Base-by-base conservation (phyloP, 208 protist species). In the Trypanosoma brucei region DNA sequence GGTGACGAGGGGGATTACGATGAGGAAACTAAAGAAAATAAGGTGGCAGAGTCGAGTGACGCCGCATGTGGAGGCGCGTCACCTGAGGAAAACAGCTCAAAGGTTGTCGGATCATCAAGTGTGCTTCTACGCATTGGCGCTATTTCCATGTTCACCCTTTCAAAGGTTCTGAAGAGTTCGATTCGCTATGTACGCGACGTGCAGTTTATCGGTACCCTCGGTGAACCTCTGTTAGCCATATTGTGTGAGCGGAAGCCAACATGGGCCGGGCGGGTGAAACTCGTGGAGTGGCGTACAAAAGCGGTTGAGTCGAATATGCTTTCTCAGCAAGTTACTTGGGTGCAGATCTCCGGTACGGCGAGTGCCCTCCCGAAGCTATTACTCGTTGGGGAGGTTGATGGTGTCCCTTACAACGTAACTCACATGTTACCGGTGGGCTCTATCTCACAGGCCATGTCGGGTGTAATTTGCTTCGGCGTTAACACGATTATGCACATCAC, bases 141-240 rank as follows among this genome's bases (percentile, higher is more conserved):
- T 5, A 65, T 89, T 37, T 70, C 77, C 37, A 65, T 70, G 35
- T 68, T 89, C 52, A 78, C 77, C 31, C 42, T 72, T 84, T 38
- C 68, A 64, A n/a, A 65, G 69, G 57, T 46, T 8, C 62, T 91
- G 8, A 81, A 88, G 37, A 38, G 64, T 5, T 49, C 68, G 22
- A 71, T 93, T 59, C 82, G 76, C 46, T 91, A 96, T 65, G 74
- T 96, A 0, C 86, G 90, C 3, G 90, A 96, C 64, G 59, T 96
- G 38, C 81, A 90, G 53, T 96, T 96, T 60, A 87, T 96, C 45
- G 81, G 81, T 22, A 86, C 86, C 0, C 39, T 59, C 5, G 79
- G 89, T 9, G 86, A 96, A 55, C 86, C 86, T 31, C 70, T 92
- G 22, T 9, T 96, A 48, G 86, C 81, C 6, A 67, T 96, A 62